Evolutionary conservation across 805 yeast species (phyloP), one percentile per base, ranked within the genome.

Genomic region (Candida maltosa): DNA sequence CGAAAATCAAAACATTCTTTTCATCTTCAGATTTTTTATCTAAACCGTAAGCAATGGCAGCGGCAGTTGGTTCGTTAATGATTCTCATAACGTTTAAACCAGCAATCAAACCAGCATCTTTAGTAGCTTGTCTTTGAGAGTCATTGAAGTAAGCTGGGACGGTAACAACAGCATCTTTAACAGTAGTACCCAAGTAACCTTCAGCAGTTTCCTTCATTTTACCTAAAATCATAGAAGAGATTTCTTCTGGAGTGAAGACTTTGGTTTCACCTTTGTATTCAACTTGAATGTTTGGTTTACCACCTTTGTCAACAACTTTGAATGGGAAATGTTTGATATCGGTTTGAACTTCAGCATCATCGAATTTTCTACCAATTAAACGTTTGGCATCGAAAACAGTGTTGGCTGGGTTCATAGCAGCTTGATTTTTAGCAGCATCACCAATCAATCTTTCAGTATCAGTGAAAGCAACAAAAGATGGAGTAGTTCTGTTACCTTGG

Each of bases 401-500:
- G 79, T 89, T 89, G 40, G 73, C 65, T 48, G 95, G 96, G 75
- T 88, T 88, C 71, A 88, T 79, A 43, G 96, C 95, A 49, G 96
- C 96, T 73, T 88, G 97, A 70, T 88, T 88, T 83, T 88, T 88
- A 51, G 97, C 97, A 53, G 96, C 94, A 66, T 87, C 96, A 72
- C 96, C 96, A 57, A 87, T 86, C 58, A 87, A 75, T 72, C 96
- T 82, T 75, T 88, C 97, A 40, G 85, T 76, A 52, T 87, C 95
- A 37, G 95, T 87, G 76, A 88, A 88, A 31, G 96, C 96, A 44
- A 89, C 97, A 64, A 84, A 89, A 24, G 96, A 89, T 41, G 97
- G 96, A 38, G 97, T 89, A 42, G 91, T 88, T 77, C 97, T 87
- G 80, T 88, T 89, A 81, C 97, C 97, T 76, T 89, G 97, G 69